These are phyloP conservation scores for Cytospora paraplurivora DNA, from an alignment of 2,329 filamentous ascomycete species.

Conservation along the genomic window DNA sequence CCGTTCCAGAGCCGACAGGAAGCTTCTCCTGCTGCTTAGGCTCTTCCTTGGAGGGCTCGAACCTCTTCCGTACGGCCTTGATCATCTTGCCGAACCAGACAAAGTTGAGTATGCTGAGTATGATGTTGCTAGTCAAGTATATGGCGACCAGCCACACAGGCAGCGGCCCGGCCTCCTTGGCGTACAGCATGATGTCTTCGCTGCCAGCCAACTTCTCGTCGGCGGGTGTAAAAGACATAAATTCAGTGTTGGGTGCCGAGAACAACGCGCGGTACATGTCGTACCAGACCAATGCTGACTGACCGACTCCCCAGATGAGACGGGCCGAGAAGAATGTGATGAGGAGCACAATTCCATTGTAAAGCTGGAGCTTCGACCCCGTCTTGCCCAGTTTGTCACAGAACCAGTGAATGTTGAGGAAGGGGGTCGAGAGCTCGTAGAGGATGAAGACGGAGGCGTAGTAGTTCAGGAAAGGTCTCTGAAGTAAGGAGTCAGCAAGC, in stretches of 20 bases:
- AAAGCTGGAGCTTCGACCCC: slow-evolving; percentile 70
- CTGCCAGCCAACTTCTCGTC: slow-evolving; percentile 34
- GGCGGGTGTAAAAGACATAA: slow-evolving; percentile 38
- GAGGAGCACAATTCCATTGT: slow-evolving; percentile 75
- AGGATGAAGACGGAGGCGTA: slow-evolving; percentile 81
- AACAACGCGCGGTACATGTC: slow-evolving; percentile 67
- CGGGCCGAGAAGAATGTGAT: slow-evolving; percentile 76
- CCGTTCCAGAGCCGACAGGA: slow-evolving; percentile 15
- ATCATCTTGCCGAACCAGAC: slow-evolving; percentile 92
- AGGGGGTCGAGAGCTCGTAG: slow-evolving; percentile 83
- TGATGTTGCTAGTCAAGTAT: slow-evolving; percentile 71
- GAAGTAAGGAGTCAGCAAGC: slow-evolving; percentile 16
- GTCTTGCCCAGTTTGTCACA: slow-evolving; percentile 85
- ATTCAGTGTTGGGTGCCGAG: slow-evolving; percentile 40
- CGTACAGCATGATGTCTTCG: slow-evolving; percentile 53
- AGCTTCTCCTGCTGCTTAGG: slow-evolving; percentile 33
- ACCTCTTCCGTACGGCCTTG: slow-evolving; percentile 73
- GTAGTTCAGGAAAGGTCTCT: slow-evolving; percentile 84
- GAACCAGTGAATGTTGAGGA: slow-evolving; percentile 91
- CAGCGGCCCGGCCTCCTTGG: slow-evolving; percentile 51
- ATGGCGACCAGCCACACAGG: slow-evolving; percentile 69
- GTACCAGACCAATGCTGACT: slow-evolving; percentile 67
- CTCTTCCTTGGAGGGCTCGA: slow-evolving; percentile 53
- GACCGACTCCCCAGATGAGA: slow-evolving; percentile 75
- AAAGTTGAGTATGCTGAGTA: slow-evolving; percentile 75